These are phyloP conservation scores for Botrytis byssoidea DNA, from an alignment of 2,329 filamentous ascomycete genomes.

Conservation along the genomic window DNA sequence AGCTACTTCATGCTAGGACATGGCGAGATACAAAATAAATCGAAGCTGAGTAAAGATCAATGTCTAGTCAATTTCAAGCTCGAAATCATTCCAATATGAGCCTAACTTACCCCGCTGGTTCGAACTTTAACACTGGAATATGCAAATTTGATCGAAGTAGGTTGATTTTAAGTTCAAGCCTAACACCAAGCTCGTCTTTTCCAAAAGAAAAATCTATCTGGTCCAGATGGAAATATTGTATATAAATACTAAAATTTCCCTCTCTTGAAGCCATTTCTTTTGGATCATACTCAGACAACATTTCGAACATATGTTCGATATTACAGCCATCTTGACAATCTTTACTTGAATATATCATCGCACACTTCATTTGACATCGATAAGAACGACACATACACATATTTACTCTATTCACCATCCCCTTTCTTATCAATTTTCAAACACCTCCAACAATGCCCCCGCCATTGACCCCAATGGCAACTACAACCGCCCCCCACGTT, in stretches of 20 bases:
- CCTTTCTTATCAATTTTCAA: background rate
- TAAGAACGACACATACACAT: background rate
- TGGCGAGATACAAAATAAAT: no score
- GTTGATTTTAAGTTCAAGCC: background rate
- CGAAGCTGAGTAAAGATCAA: no score
- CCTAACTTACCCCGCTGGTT: background rate
- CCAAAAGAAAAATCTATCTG: background rate
- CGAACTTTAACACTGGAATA: background rate
- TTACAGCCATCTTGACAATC: background rate
- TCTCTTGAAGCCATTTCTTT: background rate
- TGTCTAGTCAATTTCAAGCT: no score
- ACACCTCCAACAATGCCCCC: background rate
- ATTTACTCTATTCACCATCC: background rate
- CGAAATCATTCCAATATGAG: no score
- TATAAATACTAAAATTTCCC: background rate
- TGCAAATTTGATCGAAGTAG: background rate
- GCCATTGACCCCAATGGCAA: background rate
- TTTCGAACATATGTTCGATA: background rate
- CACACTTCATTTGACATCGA: background rate
- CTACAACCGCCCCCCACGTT: background rate
- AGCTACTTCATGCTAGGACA: no score
- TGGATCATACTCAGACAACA: background rate
- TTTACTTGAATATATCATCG: background rate
- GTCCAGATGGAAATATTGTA: background rate
- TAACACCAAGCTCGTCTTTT: background rate